Evolutionary conservation across 2,329 filamentous ascomycete genomes (phyloP), one percentile per base, ranked within the genome.

Genomic region (Talaromyces sp.): DNA sequence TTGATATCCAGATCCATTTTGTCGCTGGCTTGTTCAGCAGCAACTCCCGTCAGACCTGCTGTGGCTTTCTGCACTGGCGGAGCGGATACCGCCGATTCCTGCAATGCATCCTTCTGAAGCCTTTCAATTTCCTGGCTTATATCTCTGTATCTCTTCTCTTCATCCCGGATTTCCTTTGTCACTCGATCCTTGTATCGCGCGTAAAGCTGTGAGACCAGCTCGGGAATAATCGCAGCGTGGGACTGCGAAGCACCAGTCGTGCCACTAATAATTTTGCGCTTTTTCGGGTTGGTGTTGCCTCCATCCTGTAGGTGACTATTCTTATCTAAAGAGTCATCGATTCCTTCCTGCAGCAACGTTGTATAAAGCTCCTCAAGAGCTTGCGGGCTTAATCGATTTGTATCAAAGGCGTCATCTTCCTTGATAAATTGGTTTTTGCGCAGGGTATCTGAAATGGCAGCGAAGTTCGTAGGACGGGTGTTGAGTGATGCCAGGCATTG

Each of bases 361-460:
- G 91, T 77, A 72, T 95, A 97, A 54, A 94, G 81, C 68, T 88
- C 83, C 73, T 89, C 85, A 64, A 97, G 78, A 43, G 90, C 84
- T 73, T 92, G 89, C 7, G 91, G 85, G 50, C 80, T 88, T 70
- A 97, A 77, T 62, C 92, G 85, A 66, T 80, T 77, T 64, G 83
- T 80, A 78, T 96, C 88, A 76, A 88, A 96, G 35, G 81, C 81
- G 45, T 80, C 79, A 73, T 86, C 85, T 67, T 86, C 81, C 66
- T 83, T 86, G 70, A 97, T 80, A 62, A 91, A 80, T 17, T 83
- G 78, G 71, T 95, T 91, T 68, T 81, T 85, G 73, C 83, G 87
- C 62, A 97, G 83, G 60, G 87, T 77, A 63, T 88, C 82, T 59
- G 91, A 91, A 62, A 94, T 89, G 65, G 80, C 81, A 67, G 77